These are phyloP conservation scores for Pseudomonodictys pantanalensis DNA, from an alignment of 495 filamentous ascomycete species.

Conservation along the genomic window DNA sequence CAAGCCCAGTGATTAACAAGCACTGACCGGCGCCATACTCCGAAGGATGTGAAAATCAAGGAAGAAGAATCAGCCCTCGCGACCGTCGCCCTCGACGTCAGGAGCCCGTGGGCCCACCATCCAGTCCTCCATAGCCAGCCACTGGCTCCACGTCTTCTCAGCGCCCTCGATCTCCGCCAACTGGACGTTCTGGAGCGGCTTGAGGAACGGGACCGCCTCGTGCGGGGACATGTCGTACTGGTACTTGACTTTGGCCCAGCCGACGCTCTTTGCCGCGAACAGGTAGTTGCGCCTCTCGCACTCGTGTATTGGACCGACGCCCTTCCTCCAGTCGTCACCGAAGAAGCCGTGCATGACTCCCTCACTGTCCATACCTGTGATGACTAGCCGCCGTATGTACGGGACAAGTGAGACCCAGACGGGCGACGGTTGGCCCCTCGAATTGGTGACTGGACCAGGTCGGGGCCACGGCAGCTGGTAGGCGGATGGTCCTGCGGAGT, in stretches of 20 bases:
- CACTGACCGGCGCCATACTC: conserved; percentile 25
- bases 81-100: conserved; percentile 30
- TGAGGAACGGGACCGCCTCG: conserved; percentile 82
- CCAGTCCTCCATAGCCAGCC: conserved; percentile 94
- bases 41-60: no score
- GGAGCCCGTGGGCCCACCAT: conserved; percentile 73
- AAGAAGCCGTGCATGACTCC: conserved; percentile 90
- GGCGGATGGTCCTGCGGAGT: conserved; percentile 31
- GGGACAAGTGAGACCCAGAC: conserved; percentile 71
- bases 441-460: conserved; percentile 24
- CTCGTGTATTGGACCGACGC: conserved; percentile 79
- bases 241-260: conserved; percentile 82
- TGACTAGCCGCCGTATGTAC: conserved; percentile 85
- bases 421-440: conserved; percentile 30
- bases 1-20: conserved; percentile 1
- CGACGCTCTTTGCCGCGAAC: conserved; percentile 88
- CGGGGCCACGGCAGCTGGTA: conserved; percentile 31
- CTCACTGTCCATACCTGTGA: conserved; percentile 84
- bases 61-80: conserved; percentile 24
- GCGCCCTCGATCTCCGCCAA: conserved; percentile 80
- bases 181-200: conserved; percentile 68
- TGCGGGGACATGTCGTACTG: conserved; percentile 80
- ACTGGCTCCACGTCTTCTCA: conserved; percentile 78
- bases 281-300: conserved; percentile 91
- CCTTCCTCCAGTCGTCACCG: conserved; percentile 80